Evolutionary conservation across 1,284 basidiomycete species (phyloP), one percentile per base, ranked within the genome.

Genomic region (Marasmius oreades): DNA sequence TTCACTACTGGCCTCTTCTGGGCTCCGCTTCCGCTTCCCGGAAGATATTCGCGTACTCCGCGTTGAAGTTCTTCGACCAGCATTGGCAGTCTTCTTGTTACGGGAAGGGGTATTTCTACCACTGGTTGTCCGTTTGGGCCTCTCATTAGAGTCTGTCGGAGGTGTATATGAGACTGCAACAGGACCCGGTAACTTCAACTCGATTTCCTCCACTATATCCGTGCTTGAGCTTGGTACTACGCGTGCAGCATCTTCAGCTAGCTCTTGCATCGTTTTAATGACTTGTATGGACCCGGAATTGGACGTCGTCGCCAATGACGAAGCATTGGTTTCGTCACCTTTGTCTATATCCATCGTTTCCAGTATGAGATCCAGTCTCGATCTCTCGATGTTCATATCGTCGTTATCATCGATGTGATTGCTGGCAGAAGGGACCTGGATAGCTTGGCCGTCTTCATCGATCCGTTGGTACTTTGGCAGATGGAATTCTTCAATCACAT

Each of bases 401-500:
- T 47, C 45, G 28, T 18, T 52, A 39, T 46, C 56, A 16, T 54
- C 46, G 18, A 51, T 36, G 24, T 53, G 51, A 26, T 55, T 37
- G 24, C 33, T 31, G 12, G 23, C 26, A 42, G 39, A n/a, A 7
- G 39, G 39, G 7, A 42, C 11, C 16, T 42, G 39, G 20, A 42
- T 20, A 20, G 20, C n/a, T 16, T 42, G 39, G 20, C 16, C 16
- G 39, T 42, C 55, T 16, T 65, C 58, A 24, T 66, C 63, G 56
- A 74, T 68, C 61, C 77, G 76, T 31, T 77, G 74, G 62, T 81
- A 78, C 60, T 82, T 82, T 1, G 89, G 90, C 22, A 92, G 72
- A 58, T 79, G 78, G 67, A 82, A 92, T 1, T 81, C 80, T 67
- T 86, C 75, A 2, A 92, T 86, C 55, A 92, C 84, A 59, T 83